These are phyloP conservation scores for Piloderma croceum DNA, from an alignment of 768 basidiomycete species.

Conservation along the genomic window DNA sequence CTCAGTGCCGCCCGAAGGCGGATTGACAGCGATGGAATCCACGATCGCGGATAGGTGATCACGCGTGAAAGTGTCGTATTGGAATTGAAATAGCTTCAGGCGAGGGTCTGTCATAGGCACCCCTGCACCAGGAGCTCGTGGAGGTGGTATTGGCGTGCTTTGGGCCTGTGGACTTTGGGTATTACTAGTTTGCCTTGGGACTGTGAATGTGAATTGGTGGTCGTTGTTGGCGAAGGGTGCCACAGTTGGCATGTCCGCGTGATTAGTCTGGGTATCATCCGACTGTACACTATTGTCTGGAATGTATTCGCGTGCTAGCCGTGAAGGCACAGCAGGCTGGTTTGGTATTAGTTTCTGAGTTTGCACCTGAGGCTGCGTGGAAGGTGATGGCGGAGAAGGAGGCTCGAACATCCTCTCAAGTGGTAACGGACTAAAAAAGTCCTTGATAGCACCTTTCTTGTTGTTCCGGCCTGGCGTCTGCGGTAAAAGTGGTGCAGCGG, in stretches of 20 bases:
- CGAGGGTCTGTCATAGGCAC: constrained; percentile 53
- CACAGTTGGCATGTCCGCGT: constrained; percentile 47
- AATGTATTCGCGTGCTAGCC: constrained; percentile 31
- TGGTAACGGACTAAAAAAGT: constrained; percentile 83
- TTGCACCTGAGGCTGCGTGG: background rate
- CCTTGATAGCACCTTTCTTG: constrained; percentile 61
- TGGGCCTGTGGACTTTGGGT: constrained; percentile 48
- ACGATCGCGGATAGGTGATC: constrained; percentile 92
- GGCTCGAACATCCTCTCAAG: constrained; percentile 93
- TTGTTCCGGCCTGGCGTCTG: constrained; percentile 55
- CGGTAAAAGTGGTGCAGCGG: constrained; percentile 48
- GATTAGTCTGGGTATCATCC: constrained; percentile 23
- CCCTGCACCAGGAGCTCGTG: constrained; percentile 20
- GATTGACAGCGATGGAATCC: constrained; percentile 86
- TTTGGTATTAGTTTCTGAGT: too few species aligned
- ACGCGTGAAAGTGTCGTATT: constrained; percentile 94
- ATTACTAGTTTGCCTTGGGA: constrained; percentile 41
- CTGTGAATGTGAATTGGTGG: constrained; percentile 71
- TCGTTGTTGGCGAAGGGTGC: constrained; percentile 38
- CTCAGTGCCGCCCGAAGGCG: constrained; percentile 51
- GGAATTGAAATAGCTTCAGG: constrained; percentile 83
- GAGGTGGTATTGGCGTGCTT: constrained; percentile 48
- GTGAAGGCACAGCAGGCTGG: constrained; percentile 26
- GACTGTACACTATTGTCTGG: constrained; percentile 23
- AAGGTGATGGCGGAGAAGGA: constrained; percentile 63